Evolutionary conservation across 768 basidiomycete species (phyloP), one percentile per base, ranked within the genome.

Genomic region (Hericium alpestre): DNA sequence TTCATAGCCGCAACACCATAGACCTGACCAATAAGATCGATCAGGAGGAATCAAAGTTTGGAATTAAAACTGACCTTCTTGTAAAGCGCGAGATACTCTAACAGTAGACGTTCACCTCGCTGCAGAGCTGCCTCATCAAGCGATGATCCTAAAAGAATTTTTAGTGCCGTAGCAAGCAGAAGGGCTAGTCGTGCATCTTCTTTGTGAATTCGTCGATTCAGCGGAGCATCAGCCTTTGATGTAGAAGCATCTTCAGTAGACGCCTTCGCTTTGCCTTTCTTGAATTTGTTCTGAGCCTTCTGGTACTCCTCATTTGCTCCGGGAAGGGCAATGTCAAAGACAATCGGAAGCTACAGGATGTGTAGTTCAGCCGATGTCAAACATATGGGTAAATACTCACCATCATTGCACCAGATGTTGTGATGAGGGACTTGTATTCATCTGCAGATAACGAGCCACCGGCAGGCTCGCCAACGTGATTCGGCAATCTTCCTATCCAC

Each of bases 381-480:
- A 12, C 15, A 18, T 9, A 53, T 7, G 18, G 18, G 32, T 18
- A 46, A 2, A 6, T 9, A 63, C 61, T 23, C 53, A 67, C 67
- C 25, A 67, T 62, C 23, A 68, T 63, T 15, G 65, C 57, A 65
- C 59, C 62, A 16, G 62, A 53, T 15, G 25, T 53, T 9, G 61
- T 65, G 5, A 58, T 56, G 10, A 65, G 57, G 54, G 67, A 60
- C 55, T 67, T 68, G 50, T 67, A 70, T 55, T 69, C 68, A 61
- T 70, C 69, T 0, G 67, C 68, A 13, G 61, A 64, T 2, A 70
- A 54, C 16, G 59, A 63, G 6, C 69, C 69, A 20, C 69, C 68
- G 22, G 67, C 65, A 16, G 69, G 69, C 49, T 69, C 66, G 1
- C 69, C 69, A 23, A 69, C 67, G 22, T 52, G 55, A 5, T 56